These are phyloP conservation scores for Geosmithia putterillii DNA, from an alignment of 2,329 filamentous ascomycete species.

Conservation along the genomic window DNA sequence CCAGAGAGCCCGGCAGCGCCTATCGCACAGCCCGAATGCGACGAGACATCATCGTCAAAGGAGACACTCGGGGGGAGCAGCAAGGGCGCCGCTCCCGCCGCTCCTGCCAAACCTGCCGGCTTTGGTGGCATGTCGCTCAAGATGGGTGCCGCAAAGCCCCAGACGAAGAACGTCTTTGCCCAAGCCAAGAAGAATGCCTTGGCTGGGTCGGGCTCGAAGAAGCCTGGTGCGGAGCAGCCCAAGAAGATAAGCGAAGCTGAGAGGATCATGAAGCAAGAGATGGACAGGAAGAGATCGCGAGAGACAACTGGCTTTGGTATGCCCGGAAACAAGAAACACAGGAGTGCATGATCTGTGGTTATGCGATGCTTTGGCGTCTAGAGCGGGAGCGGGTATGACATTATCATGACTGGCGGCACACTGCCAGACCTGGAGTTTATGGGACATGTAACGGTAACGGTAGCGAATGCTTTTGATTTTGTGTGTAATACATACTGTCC, in stretches of 20 bases:
- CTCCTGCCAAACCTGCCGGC: conserved; percentile 16
- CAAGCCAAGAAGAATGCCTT: conserved; percentile 54
- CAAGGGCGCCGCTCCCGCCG: not conserved
- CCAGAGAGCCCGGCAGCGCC: conserved; percentile 3
- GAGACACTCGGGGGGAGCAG: no score
- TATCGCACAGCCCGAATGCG: conserved; percentile 1
- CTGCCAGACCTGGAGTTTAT: not conserved
- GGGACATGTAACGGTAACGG: not conserved
- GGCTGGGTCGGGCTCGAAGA: conserved; percentile 44
- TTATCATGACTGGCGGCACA: no score
- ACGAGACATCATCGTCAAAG: conserved; percentile 4
- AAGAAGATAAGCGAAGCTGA: conserved; percentile 85
- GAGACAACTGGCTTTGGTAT: conserved; percentile 32
- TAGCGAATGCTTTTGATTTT: no score
- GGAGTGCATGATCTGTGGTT: conserved; percentile 6
- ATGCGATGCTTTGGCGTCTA: not conserved
- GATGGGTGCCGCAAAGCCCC: conserved; percentile 44
- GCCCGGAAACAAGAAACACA: conserved; percentile 39
- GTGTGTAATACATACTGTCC: no score
- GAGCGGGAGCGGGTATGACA: no score
- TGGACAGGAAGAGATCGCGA: conserved; percentile 55
- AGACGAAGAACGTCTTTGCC: conserved; percentile 67
- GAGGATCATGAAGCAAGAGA: conserved; percentile 77
- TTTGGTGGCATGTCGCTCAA: conserved; percentile 48
- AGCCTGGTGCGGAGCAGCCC: conserved; percentile 37